phyloP scores from a whole-genome alignment of 2,329 filamentous ascomycete genomes.

The Aspergillus carbonarius region DNA sequence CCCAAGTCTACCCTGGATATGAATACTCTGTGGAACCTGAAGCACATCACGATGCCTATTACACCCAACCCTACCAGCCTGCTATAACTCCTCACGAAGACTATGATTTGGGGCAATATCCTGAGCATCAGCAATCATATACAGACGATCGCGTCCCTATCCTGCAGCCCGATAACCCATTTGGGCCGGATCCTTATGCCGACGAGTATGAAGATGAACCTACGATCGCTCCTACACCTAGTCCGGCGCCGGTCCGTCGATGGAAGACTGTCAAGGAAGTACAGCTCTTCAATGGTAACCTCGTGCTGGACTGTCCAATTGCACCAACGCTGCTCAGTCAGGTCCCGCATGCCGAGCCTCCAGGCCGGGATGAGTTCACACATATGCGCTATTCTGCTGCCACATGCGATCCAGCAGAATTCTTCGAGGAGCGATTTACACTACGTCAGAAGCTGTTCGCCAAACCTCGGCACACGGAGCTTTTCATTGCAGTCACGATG shows the following conservation, averaged over 20 bases:
- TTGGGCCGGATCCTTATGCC: conserved; percentile 61
- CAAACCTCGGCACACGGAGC: conserved; percentile 86
- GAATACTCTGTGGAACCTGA: conserved; percentile 80
- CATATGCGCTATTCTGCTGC: conserved; percentile 88
- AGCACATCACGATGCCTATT: conserved; percentile 84
- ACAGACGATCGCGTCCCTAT: conserved; percentile 76
- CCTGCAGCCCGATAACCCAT: conserved; percentile 62
- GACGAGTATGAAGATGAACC: conserved; percentile 46
- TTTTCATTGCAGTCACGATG: conserved; percentile 97
- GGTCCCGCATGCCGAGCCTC: conserved; percentile 74
- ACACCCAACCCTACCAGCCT: conserved; percentile 77
- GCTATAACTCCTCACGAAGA: conserved; percentile 56
- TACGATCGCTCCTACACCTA: conserved; percentile 42
- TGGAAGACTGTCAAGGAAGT: conserved; percentile 99
- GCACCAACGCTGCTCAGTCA: conserved; percentile 84
- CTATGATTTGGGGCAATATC: conserved; percentile 57
- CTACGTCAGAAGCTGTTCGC: conserved; percentile 88
- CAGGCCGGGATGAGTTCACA: conserved; percentile 77
- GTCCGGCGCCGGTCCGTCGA: conserved; percentile 67
- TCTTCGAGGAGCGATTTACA: conserved; percentile 86
- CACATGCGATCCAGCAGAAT: conserved; percentile 87
- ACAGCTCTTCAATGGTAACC: conserved; percentile 92
- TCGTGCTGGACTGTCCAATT: conserved; percentile 94
- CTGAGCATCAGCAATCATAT: conserved; percentile 52
- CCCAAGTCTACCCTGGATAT: conserved; percentile 53